Conservation (phyloP, 2,329 filamentous ascomycete species). For the Curvularia sp. region DNA sequence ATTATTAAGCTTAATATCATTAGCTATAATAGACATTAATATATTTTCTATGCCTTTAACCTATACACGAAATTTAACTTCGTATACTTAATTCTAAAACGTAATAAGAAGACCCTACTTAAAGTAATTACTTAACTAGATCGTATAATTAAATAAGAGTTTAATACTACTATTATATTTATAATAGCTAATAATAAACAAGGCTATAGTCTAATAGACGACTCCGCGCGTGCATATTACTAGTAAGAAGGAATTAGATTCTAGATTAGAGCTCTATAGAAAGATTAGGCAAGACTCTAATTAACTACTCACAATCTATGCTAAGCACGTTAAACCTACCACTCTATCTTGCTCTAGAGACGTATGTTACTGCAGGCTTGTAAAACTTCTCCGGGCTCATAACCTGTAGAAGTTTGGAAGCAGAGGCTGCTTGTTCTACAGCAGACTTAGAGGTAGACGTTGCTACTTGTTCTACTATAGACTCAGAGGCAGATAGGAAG, state of each 20-base stretch:
- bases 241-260: constrained; percentile 5
- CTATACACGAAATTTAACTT: constrained; percentile 8
- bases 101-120: constrained; percentile 14
- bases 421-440: too few relatives aligned
- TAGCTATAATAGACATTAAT: constrained; percentile 3
- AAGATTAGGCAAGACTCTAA: constrained; percentile 17
- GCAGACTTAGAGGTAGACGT: too few relatives aligned
- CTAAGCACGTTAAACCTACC: constrained; percentile 11
- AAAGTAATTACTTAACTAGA: constrained; percentile 50
- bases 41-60: constrained; percentile 1
- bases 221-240: constrained; percentile 8
- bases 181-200: constrained; percentile 16
- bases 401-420: too few relatives aligned
- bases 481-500: too few relatives aligned
- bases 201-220: constrained; percentile 7
- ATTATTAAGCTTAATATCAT: not conserved
- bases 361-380: constrained; percentile 16
- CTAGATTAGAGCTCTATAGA: constrained; percentile 14
- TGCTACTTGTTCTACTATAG: too few relatives aligned
- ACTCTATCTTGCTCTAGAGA: constrained; percentile 16
- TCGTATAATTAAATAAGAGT: constrained; percentile 17
- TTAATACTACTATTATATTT: constrained; percentile 18
- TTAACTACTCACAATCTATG: constrained; percentile 15
- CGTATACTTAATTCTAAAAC: constrained; percentile 5
- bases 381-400: too few relatives aligned